A percentile compares a stretch with the other conserved stretches of the same genome.
phyloP scores from a whole-genome alignment of 768 basidiomycete species.

The Amanita thiersii region DNA sequence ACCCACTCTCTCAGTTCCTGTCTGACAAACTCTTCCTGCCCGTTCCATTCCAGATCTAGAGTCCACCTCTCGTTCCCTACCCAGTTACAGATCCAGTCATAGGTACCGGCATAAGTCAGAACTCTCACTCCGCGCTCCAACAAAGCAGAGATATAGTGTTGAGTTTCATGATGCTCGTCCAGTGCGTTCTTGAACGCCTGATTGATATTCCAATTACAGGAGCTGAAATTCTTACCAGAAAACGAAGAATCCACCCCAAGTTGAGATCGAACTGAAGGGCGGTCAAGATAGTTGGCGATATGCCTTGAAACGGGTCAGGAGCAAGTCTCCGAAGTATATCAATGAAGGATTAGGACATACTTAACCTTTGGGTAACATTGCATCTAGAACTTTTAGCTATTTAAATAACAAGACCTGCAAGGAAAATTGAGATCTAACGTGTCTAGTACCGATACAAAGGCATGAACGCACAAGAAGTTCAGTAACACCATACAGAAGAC shows the following conservation, averaged over 20 bases:
- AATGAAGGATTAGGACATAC: conserved; percentile 11
- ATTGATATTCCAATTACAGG: conserved; percentile 30
- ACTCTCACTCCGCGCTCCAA: conserved; percentile 47
- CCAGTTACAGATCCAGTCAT: conserved; percentile 56
- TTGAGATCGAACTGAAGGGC: conserved; percentile 37
- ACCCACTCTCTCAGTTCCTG: conserved; percentile 43
- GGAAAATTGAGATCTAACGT: too few relatives aligned
- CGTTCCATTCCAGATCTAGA: conserved; percentile 51
- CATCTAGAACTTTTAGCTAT: too few relatives aligned
- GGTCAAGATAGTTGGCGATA: conserved; percentile 56
- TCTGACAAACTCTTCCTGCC: conserved; percentile 35
- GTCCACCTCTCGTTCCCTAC: conserved; percentile 60
- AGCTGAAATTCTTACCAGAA: conserved; percentile 22
- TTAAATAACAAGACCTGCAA: too few relatives aligned
- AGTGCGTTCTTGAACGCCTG: conserved; percentile 35
- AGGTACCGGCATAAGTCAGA: conserved; percentile 46
- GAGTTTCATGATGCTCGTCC: conserved; percentile 37
- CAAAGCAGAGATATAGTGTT: conserved; percentile 13
- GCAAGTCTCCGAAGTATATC: background rate
- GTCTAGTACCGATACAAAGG: too few relatives aligned
- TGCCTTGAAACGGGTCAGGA: conserved; percentile 27
- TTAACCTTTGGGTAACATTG: conserved; percentile 54
- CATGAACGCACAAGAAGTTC: too few relatives aligned
- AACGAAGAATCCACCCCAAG: conserved; percentile 56
- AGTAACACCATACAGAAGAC: too few relatives aligned